A percentile compares a stretch with the other conserved stretches of the same genome.
phyloP scores from a whole-genome alignment of 129 eudicot genomes.

The Flaveria brownii region DNA sequence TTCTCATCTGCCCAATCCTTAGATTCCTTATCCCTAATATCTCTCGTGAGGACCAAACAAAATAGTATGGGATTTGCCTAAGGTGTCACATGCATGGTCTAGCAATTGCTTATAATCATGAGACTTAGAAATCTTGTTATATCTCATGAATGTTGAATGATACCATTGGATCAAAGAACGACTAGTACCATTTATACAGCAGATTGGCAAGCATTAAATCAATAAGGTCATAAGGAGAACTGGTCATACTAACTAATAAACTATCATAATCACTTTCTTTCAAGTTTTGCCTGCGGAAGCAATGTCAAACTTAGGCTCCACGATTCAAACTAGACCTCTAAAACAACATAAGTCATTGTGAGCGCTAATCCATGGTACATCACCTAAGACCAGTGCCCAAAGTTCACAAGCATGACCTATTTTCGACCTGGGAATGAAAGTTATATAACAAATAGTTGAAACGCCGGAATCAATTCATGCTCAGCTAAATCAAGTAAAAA shows the following conservation, averaged over 20 bases:
- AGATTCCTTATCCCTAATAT: no score
- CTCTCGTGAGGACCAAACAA: no score
- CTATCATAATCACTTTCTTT: conserved; percentile 9
- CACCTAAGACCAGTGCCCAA: background rate
- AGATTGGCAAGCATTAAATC: no score
- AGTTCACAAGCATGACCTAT: background rate
- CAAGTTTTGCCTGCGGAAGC: background rate
- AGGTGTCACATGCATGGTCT: no score
- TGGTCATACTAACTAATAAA: background rate
- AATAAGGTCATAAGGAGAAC: no score
- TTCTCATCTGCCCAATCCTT: background rate
- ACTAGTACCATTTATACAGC: no score
- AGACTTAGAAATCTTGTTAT: no score
- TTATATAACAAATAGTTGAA: conserved; percentile 14
- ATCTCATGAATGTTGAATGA: no score
- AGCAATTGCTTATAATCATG: no score
- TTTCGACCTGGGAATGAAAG: background rate
- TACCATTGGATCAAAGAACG: no score
- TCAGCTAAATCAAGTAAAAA: conserved; percentile 27
- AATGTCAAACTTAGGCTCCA: conserved; percentile 3
- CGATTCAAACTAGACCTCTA: background rate
- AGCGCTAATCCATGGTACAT: background rate
- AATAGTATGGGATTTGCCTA: no score
- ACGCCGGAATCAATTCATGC: conserved; percentile 5
- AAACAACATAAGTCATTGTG: background rate